Evolutionary conservation across 2,329 filamentous ascomycete species (phyloP), one percentile per base, ranked within the genome.

Genomic region (Paraconiothyrium sp.): DNA sequence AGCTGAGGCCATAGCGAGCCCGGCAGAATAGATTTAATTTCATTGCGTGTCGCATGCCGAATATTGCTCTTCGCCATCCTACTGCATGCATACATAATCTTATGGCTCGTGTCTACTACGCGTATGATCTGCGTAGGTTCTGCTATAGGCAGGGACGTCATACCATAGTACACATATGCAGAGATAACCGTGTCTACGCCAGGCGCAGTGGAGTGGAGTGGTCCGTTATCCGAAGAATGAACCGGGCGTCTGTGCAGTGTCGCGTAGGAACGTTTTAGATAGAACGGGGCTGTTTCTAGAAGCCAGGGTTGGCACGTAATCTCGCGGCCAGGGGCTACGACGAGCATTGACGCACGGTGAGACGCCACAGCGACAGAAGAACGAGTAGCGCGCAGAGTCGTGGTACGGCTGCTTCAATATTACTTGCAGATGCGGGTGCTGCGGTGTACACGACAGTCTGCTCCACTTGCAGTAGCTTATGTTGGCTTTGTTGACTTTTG

Each of bases 221-320:
- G 3, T 41, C 37, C 43, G 47, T 55, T 4, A 27, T 34, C 54
- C 32, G 30, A 48, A 37, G 20, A 7, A 57, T 35, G 24, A 22
- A 51, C 34, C 37, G 22, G 20, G 37, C 35, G 44, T 30, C 14
- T 37, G 54, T 37, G 41, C 30, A 24, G 43, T 20, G 10, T 16
- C n/a, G 55, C 7, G 44, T 27, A 24, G 46, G 41, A 44, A 39
- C 13, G 58, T 60, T 51, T 60, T 54, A 60, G 58, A 44, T 54
- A 39, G 37, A 44, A 44, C n/a, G 43, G 39, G 37, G 34, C 34
- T 27, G 50, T 51, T 50, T 60, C 58, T 54, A 39, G 51, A 58
- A 52, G 59, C 60, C 44, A 34, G 60, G 60, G 50, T 57, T 35
- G 56, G 55, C 50, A 22, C 56, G 60, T 52, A 61, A 61, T 61